phyloP scores from a whole-genome alignment of 1,284 basidiomycete genomes.

The Apiotrichum laibachii region DNA sequence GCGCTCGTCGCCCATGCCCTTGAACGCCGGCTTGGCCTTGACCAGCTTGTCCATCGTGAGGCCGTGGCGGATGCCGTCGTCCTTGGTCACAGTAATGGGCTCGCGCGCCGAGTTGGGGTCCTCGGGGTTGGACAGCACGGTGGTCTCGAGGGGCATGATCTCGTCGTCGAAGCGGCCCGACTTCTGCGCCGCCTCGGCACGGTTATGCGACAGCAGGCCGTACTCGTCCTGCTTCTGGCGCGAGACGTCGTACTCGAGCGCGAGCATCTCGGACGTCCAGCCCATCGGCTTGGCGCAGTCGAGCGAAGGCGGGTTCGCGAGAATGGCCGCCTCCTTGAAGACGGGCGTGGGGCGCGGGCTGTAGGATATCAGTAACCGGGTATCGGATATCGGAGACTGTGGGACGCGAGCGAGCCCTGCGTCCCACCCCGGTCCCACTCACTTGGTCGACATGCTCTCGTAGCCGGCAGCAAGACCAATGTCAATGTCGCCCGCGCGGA shows the following conservation, averaged over 20 bases:
- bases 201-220: slow-evolving; percentile 74
- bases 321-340: slow-evolving; percentile 70
- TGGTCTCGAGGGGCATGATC: slow-evolving; percentile 73
- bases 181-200: slow-evolving; percentile 63
- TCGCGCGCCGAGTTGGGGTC: slow-evolving; percentile 38
- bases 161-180: slow-evolving; percentile 70
- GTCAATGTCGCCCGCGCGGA: slow-evolving; percentile 63
- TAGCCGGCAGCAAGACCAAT: slow-evolving; percentile 77
- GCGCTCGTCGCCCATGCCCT: slow-evolving; percentile 73
- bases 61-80: slow-evolving; percentile 77
- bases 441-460: slow-evolving; percentile 70
- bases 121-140: slow-evolving; percentile 26
- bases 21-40: slow-evolving; percentile 76
- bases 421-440: slow-evolving; percentile 58
- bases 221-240: slow-evolving; percentile 76
- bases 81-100: slow-evolving; percentile 62
- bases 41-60: slow-evolving; percentile 68
- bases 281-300: slow-evolving; percentile 87
- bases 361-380: neutral
- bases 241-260: slow-evolving; percentile 67
- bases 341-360: slow-evolving; percentile 72
- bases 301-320: slow-evolving; percentile 61
- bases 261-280: slow-evolving; percentile 87
- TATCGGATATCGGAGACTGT: slow-evolving; percentile 5
- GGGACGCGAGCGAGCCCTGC: neutral